Percentiles rank a stretch among this genome's conserved stretches.
Conservation (phyloP, 2,329 filamentous ascomycete genomes). For the Sporothrix curviconia region DNA sequence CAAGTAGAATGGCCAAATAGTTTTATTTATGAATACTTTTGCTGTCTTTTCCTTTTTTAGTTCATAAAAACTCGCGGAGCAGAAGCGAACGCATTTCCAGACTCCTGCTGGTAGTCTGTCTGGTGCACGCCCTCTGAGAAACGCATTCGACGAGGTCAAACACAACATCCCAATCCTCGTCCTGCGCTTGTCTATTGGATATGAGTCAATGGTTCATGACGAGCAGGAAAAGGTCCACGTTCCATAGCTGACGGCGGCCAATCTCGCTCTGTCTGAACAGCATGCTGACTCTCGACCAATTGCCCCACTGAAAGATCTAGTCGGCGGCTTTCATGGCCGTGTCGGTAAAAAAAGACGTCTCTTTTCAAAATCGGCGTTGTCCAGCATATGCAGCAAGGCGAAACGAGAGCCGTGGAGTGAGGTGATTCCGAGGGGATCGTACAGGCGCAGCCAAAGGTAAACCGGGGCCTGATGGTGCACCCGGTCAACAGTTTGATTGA, state of each 20-base stretch:
- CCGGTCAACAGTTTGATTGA: not conserved
- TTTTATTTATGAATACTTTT: not conserved
- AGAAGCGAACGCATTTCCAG: too few species aligned
- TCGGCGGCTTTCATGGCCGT: not conserved
- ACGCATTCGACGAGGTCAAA: not conserved
- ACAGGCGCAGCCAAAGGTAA: not conserved
- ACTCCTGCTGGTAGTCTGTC: not conserved
- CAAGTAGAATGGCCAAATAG: constrained; percentile 11
- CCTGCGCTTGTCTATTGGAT: not conserved
- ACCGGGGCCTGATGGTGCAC: not conserved
- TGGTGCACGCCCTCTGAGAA: not conserved
- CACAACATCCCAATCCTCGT: not conserved
- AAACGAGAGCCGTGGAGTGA: not conserved
- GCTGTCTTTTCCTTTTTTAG: constrained; percentile 8
- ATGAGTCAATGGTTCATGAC: not conserved
- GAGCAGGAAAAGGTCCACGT: not conserved
- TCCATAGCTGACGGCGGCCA: not conserved
- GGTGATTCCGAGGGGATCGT: not conserved
- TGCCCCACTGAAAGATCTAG: not conserved
- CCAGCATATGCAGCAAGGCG: not conserved
- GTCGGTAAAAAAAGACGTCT: not conserved
- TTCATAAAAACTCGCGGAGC: too few species aligned
- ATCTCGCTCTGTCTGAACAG: not conserved
- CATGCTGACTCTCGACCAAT: not conserved
- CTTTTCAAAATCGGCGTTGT: not conserved